Conservation (phyloP, 768 basidiomycete genomes). For the Suillus weaverae region DNA sequence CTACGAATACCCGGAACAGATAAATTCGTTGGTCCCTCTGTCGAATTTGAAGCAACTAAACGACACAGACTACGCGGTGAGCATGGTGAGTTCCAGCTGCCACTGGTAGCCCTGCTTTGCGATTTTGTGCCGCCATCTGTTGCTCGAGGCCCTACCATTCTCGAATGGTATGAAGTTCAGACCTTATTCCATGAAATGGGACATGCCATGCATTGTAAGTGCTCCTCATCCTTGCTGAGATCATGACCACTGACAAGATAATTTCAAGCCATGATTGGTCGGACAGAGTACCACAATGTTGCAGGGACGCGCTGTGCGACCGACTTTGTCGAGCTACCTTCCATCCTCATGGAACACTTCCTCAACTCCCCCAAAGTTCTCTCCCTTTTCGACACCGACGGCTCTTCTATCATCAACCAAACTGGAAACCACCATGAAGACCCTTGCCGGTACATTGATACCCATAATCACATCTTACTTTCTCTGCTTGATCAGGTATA, state of each 20-base stretch:
- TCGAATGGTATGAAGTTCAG: slow-evolving; percentile 92
- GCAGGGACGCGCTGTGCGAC: slow-evolving; percentile 97
- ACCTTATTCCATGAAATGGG: slow-evolving; percentile 99
- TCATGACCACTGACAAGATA: slow-evolving; percentile 8
- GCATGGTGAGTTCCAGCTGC: slow-evolving; percentile 80
- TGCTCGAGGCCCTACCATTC: slow-evolving; percentile 62
- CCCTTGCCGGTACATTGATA: slow-evolving; percentile 83
- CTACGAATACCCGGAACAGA: slow-evolving; percentile 41
- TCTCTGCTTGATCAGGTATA: slow-evolving; percentile 88
- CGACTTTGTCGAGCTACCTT: slow-evolving; percentile 97
- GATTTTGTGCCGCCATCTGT: slow-evolving; percentile 73
- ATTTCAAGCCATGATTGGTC: slow-evolving; percentile 87
- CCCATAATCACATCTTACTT: slow-evolving; percentile 87
- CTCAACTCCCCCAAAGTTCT: slow-evolving; percentile 82
- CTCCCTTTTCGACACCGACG: slow-evolving; percentile 67
- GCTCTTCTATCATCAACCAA: slow-evolving; percentile 44
- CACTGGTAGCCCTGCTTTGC: slow-evolving; percentile 87
- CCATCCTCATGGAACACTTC: slow-evolving; percentile 99
- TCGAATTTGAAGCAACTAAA: slow-evolving; percentile 64
- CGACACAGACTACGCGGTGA: slow-evolving; percentile 58
- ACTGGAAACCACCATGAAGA: slow-evolving; percentile 70
- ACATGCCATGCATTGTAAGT: slow-evolving; percentile 98
- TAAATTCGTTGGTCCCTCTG: slow-evolving; percentile 46
- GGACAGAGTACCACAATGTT: slow-evolving; percentile 97
- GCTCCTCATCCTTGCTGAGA: slow-evolving; percentile 4